A percentile compares a stretch with the other conserved stretches of the same genome.
These are phyloP conservation scores for Hemisphaericaspora xylofermentans DNA, from an alignment of 1,139 yeast species.

Conservation along the genomic window DNA sequence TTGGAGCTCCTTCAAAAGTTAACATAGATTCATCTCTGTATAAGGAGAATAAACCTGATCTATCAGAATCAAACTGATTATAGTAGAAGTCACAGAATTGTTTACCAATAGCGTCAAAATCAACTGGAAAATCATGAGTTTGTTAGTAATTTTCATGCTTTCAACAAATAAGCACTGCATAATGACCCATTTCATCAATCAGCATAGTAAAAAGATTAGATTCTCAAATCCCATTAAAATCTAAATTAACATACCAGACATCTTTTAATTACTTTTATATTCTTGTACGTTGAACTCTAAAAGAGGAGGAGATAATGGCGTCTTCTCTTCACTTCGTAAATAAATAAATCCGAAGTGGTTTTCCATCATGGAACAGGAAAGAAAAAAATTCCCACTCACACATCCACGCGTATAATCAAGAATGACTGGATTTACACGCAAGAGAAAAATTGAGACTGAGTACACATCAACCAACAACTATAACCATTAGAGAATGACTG, in stretches of 20 bases:
- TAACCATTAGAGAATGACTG: too few relatives aligned
- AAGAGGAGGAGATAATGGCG: too few relatives aligned
- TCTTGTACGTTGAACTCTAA: too few relatives aligned
- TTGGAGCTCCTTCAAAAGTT: conserved; percentile 91
- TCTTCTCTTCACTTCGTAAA: too few relatives aligned
- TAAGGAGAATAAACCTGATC: conserved; percentile 88
- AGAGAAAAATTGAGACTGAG: neutral
- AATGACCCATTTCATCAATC: too few relatives aligned
- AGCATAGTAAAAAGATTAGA: too few relatives aligned
- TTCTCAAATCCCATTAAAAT: too few relatives aligned
- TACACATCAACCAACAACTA: neutral
- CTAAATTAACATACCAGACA: conserved; percentile 12
- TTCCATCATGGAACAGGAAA: neutral
- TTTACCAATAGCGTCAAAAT: conserved; percentile 69
- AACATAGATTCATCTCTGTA: conserved; percentile 97
- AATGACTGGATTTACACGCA: neutral
- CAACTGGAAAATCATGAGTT: conserved; percentile 39
- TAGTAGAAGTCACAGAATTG: conserved; percentile 94
- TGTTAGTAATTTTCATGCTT: conserved; percentile 10
- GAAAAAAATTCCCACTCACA: neutral
- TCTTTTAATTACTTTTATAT: conserved; percentile 1
- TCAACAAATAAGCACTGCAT: too few relatives aligned
- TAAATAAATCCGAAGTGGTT: too few relatives aligned
- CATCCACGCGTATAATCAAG: too few relatives aligned
- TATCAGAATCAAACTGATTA: conserved; percentile 90